These are phyloP conservation scores for Rhynchosporium agropyri DNA, from an alignment of 2,329 filamentous ascomycete genomes.

Conservation along the genomic window DNA sequence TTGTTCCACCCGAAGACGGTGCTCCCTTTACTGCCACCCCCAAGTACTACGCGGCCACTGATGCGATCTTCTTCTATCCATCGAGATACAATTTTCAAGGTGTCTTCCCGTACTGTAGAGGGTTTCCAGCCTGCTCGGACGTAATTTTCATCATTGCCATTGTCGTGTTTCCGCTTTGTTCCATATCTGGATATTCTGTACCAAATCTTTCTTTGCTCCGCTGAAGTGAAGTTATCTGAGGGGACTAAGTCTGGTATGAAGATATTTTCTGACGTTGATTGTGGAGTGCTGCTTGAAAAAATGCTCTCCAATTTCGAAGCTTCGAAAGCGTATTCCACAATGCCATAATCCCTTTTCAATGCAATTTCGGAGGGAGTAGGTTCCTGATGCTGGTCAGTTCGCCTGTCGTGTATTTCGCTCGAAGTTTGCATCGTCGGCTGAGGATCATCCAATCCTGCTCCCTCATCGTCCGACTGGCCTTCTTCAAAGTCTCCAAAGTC, in stretches of 20 bases:
- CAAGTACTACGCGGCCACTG: slow-evolving; percentile 52
- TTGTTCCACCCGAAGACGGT: slow-evolving; percentile 64
- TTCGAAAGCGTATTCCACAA: slow-evolving; percentile 36
- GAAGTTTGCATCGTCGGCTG: not conserved
- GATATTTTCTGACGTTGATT: slow-evolving; percentile 32
- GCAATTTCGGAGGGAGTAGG: not conserved
- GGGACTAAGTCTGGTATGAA: slow-evolving; percentile 38
- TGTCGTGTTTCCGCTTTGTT: slow-evolving; percentile 58
- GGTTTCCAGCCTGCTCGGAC: slow-evolving; percentile 58
- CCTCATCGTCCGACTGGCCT: slow-evolving; percentile 35
- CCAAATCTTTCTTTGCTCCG: slow-evolving; percentile 65
- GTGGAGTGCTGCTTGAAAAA: slow-evolving; percentile 33
- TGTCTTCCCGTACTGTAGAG: slow-evolving; percentile 57
- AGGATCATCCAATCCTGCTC: slow-evolving; percentile 6
- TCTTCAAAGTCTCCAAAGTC: slow-evolving; percentile 47
- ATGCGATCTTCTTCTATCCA: slow-evolving; percentile 70
- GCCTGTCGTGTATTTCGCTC: not conserved
- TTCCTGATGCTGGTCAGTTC: not conserved
- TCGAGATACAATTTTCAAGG: slow-evolving; percentile 60
- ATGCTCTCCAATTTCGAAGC: slow-evolving; percentile 36
- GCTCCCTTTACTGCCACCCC: slow-evolving; percentile 50
- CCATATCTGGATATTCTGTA: slow-evolving; percentile 65
- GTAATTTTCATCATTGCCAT: slow-evolving; percentile 62
- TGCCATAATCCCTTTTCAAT: slow-evolving; percentile 24
- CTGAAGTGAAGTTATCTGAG: slow-evolving; percentile 55